Base-by-base conservation (phyloP, 768 basidiomycete genomes). In the Collybia sp. region DNA sequence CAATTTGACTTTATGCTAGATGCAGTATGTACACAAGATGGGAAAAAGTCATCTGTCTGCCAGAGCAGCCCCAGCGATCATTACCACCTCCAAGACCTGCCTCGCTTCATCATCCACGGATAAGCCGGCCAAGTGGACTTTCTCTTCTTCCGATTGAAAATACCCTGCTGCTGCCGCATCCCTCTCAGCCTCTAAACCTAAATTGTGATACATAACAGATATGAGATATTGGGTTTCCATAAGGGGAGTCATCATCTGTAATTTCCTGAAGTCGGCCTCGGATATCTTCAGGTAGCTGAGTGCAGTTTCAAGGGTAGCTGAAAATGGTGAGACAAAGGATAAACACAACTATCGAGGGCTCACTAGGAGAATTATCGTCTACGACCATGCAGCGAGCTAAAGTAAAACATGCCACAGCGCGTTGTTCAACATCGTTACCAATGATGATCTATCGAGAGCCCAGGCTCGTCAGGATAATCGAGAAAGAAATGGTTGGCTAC, bases 361-460 rank as follows among this genome's bases (percentile, higher is more conserved):
- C 57, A 82, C 85, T 60, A 47, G 60, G 66, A 8, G 69, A 63
- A 41, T 71, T 69, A 13, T 66, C 76, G 10, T 80, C 72, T 1
- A 79, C 81, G 30, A 93, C 75, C 36, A 86, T 79, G 56, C 88
- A 88, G 47, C 90, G 77, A 5, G 86, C 86, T 40, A 88, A 61
- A 2, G 78, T 84, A 58, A 86, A 80, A 56, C 81, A 87, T 33
- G 80, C 85, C 42, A 86, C 75, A 12, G 83, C 90, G 40, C 88
- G 77, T 47, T 82, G 83, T 58, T 93, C 90, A 12, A 85, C 56
- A 52, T 92, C 87, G 42, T 79, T 73, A 4, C 86, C 89, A 43
- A 67, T 68, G 38, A 89, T 79, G 31, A 91, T 65, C 88, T 90
- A 50, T 2, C 13, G 16, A 20, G 2, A 19, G 45, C 10, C n/a